phyloP scores from a whole-genome alignment of 2,329 filamentous ascomycete genomes.

The Fusarium torulosum region DNA sequence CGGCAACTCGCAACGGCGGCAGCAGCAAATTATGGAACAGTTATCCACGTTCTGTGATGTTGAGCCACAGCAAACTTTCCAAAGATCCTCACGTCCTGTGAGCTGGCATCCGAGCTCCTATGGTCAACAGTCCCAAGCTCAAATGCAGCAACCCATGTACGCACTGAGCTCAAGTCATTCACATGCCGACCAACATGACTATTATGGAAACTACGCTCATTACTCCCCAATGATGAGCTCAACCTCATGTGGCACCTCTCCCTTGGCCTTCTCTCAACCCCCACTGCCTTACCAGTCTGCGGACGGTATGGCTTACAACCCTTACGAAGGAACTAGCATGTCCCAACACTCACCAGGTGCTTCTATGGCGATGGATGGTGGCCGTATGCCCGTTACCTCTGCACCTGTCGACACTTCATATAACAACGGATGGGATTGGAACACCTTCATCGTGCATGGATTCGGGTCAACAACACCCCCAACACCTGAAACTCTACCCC shows the following conservation, averaged over 20 bases:
- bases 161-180: constrained; percentile 54
- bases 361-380: constrained; percentile 44
- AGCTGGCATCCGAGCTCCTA: constrained; percentile 81
- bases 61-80: constrained; percentile 33
- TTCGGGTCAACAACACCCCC: constrained; percentile 66
- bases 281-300: constrained; percentile 60
- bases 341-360: constrained; percentile 49
- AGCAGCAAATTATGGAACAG: constrained; percentile 62
- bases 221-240: constrained; percentile 65
- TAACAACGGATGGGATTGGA: constrained; percentile 56
- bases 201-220: constrained; percentile 57
- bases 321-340: constrained; percentile 55
- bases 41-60: constrained; percentile 48
- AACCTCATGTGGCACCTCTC: constrained; percentile 71
- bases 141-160: constrained; percentile 56
- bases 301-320: constrained; percentile 57
- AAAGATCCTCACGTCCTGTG: constrained; percentile 67
- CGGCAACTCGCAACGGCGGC: constrained; percentile 58
- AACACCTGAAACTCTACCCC: constrained; percentile 70
- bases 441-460: constrained; percentile 59
- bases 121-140: constrained; percentile 55
- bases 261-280: constrained; percentile 67
- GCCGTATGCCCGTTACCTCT: constrained; percentile 50
- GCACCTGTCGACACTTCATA: constrained; percentile 36
- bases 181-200: constrained; percentile 58